A percentile compares a stretch with the other conserved stretches of the same genome.
These are phyloP conservation scores for Aureobasidium vineae DNA, from an alignment of 2,329 filamentous ascomycete genomes.

Conservation along the genomic window DNA sequence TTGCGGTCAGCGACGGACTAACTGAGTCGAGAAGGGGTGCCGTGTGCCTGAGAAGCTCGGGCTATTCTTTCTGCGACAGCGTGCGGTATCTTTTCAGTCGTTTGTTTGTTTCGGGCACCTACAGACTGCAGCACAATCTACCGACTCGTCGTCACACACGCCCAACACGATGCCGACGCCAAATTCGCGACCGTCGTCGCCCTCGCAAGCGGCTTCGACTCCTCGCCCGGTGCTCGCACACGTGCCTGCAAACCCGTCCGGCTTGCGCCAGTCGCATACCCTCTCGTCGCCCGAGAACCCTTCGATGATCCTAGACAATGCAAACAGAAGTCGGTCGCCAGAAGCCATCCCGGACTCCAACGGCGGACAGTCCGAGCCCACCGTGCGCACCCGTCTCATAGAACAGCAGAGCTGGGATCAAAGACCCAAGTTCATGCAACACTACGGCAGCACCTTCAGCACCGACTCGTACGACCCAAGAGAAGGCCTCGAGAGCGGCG, in stretches of 20 bases:
- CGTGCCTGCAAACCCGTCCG: conserved; percentile 25
- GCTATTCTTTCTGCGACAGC: background rate
- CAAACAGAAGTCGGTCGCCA: background rate
- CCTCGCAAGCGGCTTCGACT: conserved; percentile 20
- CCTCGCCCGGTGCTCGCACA: conserved; percentile 23
- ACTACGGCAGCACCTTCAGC: conserved; percentile 47
- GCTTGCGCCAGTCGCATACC: conserved; percentile 28
- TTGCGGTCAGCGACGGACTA: conserved; percentile 7
- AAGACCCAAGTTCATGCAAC: conserved; percentile 44
- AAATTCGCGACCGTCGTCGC: conserved; percentile 3
- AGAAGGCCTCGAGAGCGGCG: conserved; percentile 39
- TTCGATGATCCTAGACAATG: background rate
- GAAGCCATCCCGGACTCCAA: conserved; percentile 13
- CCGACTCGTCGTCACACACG: background rate
- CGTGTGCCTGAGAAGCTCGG: conserved; percentile 10
- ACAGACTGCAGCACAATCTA: background rate
- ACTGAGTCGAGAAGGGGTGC: background rate
- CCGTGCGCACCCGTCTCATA: conserved; percentile 42
- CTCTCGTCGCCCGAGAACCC: conserved; percentile 24
- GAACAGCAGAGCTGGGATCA: conserved; percentile 40
- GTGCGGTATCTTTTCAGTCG: conserved; percentile 1
- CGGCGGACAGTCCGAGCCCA: conserved; percentile 33
- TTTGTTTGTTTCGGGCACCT: conserved; percentile 4
- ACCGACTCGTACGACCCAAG: conserved; percentile 32
- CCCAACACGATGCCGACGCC: conserved; percentile 12